Evolutionary conservation across 2,329 filamentous ascomycete species (phyloP), one percentile per base, ranked within the genome.

Genomic region (Epichloe festucae): DNA sequence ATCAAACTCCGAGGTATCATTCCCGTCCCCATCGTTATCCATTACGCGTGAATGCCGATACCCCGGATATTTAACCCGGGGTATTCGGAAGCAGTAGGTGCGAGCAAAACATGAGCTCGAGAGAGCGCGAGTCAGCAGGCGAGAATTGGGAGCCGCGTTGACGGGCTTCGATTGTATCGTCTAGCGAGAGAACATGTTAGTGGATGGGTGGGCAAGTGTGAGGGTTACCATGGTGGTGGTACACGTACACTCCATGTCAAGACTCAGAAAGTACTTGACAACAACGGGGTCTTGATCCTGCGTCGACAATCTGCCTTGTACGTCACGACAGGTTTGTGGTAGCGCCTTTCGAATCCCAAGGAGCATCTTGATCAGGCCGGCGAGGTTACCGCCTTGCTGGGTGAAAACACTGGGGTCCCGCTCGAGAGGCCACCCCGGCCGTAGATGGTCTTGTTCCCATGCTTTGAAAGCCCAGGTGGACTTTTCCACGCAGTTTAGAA

Each of bases 381-480:
- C 78, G 6, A 84, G 70, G 36, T 75, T 73, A 45, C 77, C 74
- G 15, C 80, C 80, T 56, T 84, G 79, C 51, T 75, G 72, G 0
- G 77, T 77, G 59, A 78, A 84, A 48, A 70, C 69, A 48, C 70
- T 67, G 0, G 81, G 81, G 7, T 76, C 74, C 39, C 70, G 65
- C 59, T 80, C 77, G 3, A 84, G 69, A 4, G 81, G 81, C 81
- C 81, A 84, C 43, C 74, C 73, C 0, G 73, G 72, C 2, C 76
- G 73, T 27, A 82, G 72, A 48, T 77, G 75, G 51, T 79, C 74
- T 60, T 83, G 77, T 58, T 83, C 79, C 79, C 80, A 85, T 2
- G 78, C 79, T 55, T 82, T 82, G 67, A 84, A 84, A 1, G 78
- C 76, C 81, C 81, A 85, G 0, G 80, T 84, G 0, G 79, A 80